Evolutionary conservation across 192 early-diverging fungal genomes (phyloP).

Genomic region (Martensiomyces pterosporus): DNA sequence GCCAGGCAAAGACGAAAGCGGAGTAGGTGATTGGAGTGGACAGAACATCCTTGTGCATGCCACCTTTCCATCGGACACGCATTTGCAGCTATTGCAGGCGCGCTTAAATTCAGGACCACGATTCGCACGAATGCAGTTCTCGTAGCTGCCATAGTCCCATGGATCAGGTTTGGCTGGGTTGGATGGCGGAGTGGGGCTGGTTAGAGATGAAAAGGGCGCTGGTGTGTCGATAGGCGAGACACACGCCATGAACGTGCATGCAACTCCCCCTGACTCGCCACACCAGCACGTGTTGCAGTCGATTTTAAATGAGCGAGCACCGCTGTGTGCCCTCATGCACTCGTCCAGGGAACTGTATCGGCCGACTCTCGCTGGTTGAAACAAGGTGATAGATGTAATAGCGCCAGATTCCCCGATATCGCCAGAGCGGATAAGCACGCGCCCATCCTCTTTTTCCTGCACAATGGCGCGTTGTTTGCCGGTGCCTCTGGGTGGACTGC

Average conservation of each 20-base stretch:
- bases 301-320: neutral
- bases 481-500: no score
- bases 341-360: neutral
- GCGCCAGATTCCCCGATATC: no score
- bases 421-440: no score
- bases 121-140: slow-evolving; percentile 6
- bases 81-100: slow-evolving; percentile 10
- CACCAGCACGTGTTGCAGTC: slow-evolving; percentile 15
- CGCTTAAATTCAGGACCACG: slow-evolving; percentile 11
- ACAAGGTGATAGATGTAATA: no score
- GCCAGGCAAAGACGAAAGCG: no score
- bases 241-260: slow-evolving; percentile 13
- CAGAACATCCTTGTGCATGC: slow-evolving; percentile 11
- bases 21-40: slow-evolving; percentile 1
- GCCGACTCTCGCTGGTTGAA: neutral
- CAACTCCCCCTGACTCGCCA: neutral
- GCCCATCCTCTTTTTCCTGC: no score
- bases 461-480: no score
- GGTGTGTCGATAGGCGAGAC: neutral
- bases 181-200: neutral
- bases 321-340: slow-evolving; percentile 2
- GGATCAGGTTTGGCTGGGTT: neutral
- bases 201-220: neutral
- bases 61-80: slow-evolving; percentile 2
- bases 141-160: slow-evolving; percentile 5